phyloP scores from a whole-genome alignment of 1,139 yeast genomes.

The Geotrichum klebahnii region DNA sequence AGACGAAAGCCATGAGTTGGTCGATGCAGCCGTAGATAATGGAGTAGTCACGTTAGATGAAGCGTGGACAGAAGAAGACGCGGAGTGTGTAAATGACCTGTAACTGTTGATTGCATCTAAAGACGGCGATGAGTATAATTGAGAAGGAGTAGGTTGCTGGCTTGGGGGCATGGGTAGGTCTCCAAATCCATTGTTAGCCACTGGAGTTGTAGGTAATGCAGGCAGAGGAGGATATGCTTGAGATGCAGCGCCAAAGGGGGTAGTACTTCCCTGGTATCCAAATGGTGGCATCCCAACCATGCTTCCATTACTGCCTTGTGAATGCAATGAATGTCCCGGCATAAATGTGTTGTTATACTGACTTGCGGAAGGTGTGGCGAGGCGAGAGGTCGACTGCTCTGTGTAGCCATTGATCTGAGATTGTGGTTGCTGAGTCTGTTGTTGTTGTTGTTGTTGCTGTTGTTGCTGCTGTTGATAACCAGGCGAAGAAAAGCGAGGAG shows the following conservation, averaged over 20 bases:
- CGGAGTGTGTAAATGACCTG: conserved; percentile 20
- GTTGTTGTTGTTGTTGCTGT: too few relatives aligned
- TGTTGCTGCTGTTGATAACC: conserved; percentile 17
- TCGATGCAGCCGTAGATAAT: conserved; percentile 27
- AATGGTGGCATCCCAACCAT: not conserved
- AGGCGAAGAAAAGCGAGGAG: conserved; percentile 6
- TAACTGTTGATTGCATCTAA: conserved; percentile 13
- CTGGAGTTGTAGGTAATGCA: conserved; percentile 26
- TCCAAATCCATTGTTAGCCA: conserved; percentile 14
- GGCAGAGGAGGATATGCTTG: conserved; percentile 25
- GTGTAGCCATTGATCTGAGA: too few relatives aligned
- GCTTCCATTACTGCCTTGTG: too few relatives aligned
- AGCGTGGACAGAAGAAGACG: conserved; percentile 28
- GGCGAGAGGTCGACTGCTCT: conserved; percentile 1
- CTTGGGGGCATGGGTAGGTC: conserved; percentile 4
- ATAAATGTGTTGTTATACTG: too few relatives aligned
- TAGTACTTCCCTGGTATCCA: not conserved
- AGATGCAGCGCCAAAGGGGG: conserved; percentile 5
- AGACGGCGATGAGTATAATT: conserved; percentile 18
- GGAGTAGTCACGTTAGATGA: conserved; percentile 27
- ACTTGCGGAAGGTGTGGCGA: not conserved
- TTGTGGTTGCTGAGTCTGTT: too few relatives aligned
- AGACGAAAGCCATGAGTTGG: conserved; percentile 34
- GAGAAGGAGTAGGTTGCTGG: conserved; percentile 7
- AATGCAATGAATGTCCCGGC: too few relatives aligned